Conservation (phyloP, 352 stramenopile species). For the Ochromonadaceae sp. region DNA sequence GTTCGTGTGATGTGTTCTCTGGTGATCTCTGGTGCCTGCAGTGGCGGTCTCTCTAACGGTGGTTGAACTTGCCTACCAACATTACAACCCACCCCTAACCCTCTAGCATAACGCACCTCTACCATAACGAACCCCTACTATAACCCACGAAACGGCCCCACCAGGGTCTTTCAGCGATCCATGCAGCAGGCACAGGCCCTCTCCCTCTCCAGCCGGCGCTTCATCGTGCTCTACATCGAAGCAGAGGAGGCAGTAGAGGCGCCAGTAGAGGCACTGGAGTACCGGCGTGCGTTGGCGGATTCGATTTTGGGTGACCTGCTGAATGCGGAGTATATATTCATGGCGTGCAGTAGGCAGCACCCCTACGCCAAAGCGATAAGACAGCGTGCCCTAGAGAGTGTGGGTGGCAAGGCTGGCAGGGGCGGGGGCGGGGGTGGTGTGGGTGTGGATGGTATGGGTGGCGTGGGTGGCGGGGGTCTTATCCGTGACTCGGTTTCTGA, state of each 20-base stretch:
- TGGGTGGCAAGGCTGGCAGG: no score
- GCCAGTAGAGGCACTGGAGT: background rate
- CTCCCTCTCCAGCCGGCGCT: background rate
- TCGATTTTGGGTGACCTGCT: background rate
- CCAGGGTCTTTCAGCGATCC: constrained; percentile 14
- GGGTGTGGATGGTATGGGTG: no score
- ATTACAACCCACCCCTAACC: no score
- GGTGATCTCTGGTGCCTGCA: background rate
- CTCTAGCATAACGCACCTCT: no score
- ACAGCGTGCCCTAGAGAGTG: no score
- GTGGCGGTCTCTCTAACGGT: background rate
- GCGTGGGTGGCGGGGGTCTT: no score
- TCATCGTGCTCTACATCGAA: constrained; percentile 12
- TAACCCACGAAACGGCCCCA: no score
- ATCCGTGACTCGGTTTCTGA: no score
- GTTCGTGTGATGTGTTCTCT: background rate
- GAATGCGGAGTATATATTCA: background rate
- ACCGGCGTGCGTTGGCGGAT: background rate
- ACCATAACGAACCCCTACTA: no score
- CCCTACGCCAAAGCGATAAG: background rate
- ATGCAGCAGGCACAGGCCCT: background rate
- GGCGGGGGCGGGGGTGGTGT: no score
- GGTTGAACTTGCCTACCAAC: no score
- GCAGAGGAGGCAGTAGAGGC: background rate
- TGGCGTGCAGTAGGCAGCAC: background rate